Percentiles rank a stretch among this genome's conserved stretches.
These are phyloP conservation scores for Erodium maritimum DNA, from an alignment of 345 rosid species.

Conservation along the genomic window DNA sequence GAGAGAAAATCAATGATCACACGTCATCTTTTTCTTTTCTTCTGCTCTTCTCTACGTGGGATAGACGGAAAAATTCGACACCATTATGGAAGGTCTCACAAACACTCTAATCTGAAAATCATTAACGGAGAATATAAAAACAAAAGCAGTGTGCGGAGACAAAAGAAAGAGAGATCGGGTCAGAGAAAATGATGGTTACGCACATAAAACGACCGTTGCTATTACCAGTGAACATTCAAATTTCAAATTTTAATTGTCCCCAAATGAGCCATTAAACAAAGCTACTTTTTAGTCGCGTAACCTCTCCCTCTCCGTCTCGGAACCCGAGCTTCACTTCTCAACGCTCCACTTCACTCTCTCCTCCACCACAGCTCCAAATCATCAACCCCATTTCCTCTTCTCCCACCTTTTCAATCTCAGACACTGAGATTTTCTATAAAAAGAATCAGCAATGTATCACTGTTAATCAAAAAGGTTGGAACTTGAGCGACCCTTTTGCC, in stretches of 20 bases:
- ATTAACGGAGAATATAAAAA: too few relatives aligned
- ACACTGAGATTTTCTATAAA: not conserved
- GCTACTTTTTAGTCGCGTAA: constrained; percentile 13
- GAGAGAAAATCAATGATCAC: too few relatives aligned
- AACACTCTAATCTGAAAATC: too few relatives aligned
- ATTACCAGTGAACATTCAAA: constrained; percentile 18
- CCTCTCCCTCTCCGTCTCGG: constrained; percentile 1
- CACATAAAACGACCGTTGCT: constrained; percentile 6
- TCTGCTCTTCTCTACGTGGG: too few relatives aligned
- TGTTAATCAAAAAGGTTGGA: not conserved
- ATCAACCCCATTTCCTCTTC: not conserved
- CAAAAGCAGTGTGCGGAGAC: too few relatives aligned
- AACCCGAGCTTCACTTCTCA: constrained; percentile 8
- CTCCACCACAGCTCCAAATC: not conserved
- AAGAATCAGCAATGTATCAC: not conserved
- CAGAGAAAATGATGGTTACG: not conserved
- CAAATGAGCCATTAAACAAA: constrained; percentile 6
- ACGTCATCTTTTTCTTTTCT: too few relatives aligned
- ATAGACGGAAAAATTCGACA: too few relatives aligned
- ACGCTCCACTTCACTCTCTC: constrained; percentile 5
- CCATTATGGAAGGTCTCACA: too few relatives aligned
- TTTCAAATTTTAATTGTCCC: constrained; percentile 30
- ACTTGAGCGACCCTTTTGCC: not conserved
- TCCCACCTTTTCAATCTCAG: not conserved
- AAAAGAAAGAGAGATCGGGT: too few relatives aligned